Conservation (phyloP, 2,329 filamentous ascomycete species). For the Gnomoniopsis smithogilvyi region DNA sequence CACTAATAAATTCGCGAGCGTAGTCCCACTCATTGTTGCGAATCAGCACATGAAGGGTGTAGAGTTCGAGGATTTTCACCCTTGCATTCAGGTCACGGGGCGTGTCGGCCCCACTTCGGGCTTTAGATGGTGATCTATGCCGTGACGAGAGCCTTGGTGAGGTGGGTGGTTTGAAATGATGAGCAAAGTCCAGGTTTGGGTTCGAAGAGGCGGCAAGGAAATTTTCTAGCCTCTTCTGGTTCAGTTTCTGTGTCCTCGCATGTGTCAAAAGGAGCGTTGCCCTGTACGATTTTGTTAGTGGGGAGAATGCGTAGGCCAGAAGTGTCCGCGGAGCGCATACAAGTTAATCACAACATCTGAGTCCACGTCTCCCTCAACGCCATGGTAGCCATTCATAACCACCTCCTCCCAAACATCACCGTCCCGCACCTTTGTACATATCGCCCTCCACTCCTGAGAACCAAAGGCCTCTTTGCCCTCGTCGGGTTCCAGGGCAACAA, state of each 20-base stretch:
- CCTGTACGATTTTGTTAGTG: conserved; percentile 43
- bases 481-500: conserved; percentile 82
- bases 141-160: conserved; percentile 34
- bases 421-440: conserved; percentile 82
- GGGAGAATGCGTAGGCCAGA: not conserved
- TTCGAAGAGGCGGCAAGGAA: conserved; percentile 77
- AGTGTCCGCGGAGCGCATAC: conserved; percentile 43
- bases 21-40: conserved; percentile 97
- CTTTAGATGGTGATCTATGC: conserved; percentile 44
- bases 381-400: conserved; percentile 80
- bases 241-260: conserved; percentile 75
- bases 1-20: conserved; percentile 82
- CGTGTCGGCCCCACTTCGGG: conserved; percentile 68
- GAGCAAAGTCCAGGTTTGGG: conserved; percentile 69
- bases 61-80: conserved; percentile 91
- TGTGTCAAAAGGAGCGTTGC: conserved; percentile 90
- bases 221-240: conserved; percentile 83
- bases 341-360: conserved; percentile 90
- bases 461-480: conserved; percentile 90
- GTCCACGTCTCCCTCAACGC: conserved; percentile 86
- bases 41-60: conserved; percentile 90
- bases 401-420: conserved; percentile 95
- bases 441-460: conserved; percentile 74
- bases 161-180: conserved; percentile 53
- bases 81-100: conserved; percentile 80